Percentiles rank a stretch among this genome's conserved stretches.
These are phyloP conservation scores for Pichia deserticola DNA, from an alignment of 805 yeast species.

Conservation along the genomic window DNA sequence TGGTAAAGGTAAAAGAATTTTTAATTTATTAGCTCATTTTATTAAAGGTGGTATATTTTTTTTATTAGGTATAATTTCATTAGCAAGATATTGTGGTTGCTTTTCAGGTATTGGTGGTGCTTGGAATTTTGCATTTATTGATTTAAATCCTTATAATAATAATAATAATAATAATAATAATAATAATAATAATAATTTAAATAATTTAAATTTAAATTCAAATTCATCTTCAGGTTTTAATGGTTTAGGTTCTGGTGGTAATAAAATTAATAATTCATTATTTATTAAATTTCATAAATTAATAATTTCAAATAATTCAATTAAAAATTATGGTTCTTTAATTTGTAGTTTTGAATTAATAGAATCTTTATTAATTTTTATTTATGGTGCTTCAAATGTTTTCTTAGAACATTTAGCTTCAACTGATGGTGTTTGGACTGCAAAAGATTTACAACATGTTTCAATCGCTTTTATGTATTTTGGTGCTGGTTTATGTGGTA, in stretches of 20 bases:
- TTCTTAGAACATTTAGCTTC: conserved; percentile 84
- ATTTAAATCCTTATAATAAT: conserved; percentile 11
- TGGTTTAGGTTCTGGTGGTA: conserved; percentile 7
- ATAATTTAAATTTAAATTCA: no score
- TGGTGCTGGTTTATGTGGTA: conserved; percentile 90
- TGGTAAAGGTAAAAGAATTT: conserved; percentile 62
- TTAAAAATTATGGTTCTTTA: conserved; percentile 30
- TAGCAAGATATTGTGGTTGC: conserved; percentile 84
- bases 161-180: background rate
- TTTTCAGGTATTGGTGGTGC: conserved; percentile 76
- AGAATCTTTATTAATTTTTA: conserved; percentile 72
- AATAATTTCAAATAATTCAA: background rate
- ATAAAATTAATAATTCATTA: background rate
- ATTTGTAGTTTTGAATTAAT: conserved; percentile 72
- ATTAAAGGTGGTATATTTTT: conserved; percentile 93
- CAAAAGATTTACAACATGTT: conserved; percentile 84
- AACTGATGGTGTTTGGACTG: conserved; percentile 76
- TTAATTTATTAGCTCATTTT: conserved; percentile 86
- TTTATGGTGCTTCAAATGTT: conserved; percentile 84
- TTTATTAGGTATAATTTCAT: conserved; percentile 64
- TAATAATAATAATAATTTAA: background rate
- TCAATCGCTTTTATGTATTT: conserved; percentile 87
- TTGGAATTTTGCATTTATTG: conserved; percentile 56
- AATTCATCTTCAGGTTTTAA: background rate
- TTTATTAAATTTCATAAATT: conserved; percentile 1